A percentile compares a stretch with the other conserved stretches of the same genome.
Conservation (phyloP, 805 yeast species). For the Nematodospora valgi region DNA sequence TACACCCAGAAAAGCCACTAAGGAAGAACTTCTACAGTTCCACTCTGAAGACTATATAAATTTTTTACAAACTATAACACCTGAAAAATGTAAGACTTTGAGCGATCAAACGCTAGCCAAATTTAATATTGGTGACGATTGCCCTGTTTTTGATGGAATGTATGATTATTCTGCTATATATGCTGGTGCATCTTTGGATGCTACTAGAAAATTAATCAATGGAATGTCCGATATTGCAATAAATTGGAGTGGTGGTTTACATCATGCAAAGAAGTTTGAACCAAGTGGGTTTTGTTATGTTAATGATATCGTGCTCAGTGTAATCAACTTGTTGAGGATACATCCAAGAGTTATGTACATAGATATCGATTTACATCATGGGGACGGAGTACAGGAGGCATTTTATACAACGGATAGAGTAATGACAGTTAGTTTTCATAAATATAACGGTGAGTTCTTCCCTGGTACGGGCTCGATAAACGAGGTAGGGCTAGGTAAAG, state of each 20-base stretch:
- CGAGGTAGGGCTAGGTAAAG: conserved; percentile 85
- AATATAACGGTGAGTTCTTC: conserved; percentile 89
- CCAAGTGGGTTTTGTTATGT: conserved; percentile 95
- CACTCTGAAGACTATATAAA: conserved; percentile 86
- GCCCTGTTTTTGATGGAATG: conserved; percentile 93
- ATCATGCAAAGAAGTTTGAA: conserved; percentile 92
- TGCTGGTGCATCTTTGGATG: conserved; percentile 93
- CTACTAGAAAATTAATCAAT: conserved; percentile 78
- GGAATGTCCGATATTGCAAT: conserved; percentile 93
- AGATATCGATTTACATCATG: conserved; percentile 94
- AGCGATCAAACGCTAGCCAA: conserved; percentile 54
- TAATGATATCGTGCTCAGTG: conserved; percentile 89
- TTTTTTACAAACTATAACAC: conserved; percentile 72
- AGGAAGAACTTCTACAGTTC: conserved; percentile 73
- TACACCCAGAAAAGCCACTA: conserved; percentile 77
- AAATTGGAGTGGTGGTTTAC: conserved; percentile 95
- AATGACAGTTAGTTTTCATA: conserved; percentile 95
- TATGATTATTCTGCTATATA: conserved; percentile 85
- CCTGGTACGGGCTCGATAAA: conserved; percentile 96
- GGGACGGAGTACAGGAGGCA: conserved; percentile 98
- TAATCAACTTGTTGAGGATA: conserved; percentile 76
- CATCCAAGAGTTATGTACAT: conserved; percentile 92
- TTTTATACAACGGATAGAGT: conserved; percentile 93
- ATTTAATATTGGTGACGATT: conserved; percentile 91
- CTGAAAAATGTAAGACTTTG: conserved; percentile 62